These are phyloP conservation scores for Erodium texanum DNA, from an alignment of 441 rosid species.

Conservation along the genomic window DNA sequence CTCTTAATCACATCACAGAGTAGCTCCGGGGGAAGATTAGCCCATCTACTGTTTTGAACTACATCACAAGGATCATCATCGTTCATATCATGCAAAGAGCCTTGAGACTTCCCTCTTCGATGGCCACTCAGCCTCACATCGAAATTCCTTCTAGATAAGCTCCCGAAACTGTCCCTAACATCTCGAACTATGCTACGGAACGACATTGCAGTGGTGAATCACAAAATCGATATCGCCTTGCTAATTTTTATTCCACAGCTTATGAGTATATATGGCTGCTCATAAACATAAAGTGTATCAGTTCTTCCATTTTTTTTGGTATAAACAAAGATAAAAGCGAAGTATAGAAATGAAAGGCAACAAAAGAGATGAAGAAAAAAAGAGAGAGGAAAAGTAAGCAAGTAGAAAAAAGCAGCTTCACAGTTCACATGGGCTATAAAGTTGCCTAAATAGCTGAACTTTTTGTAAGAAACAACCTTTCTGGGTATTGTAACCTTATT, in stretches of 20 bases:
- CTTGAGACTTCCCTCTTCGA: no score
- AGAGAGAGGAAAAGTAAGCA: background rate
- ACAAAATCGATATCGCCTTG: no score
- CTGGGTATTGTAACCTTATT: background rate
- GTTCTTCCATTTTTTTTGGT: background rate
- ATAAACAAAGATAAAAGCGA: background rate
- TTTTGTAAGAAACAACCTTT: background rate
- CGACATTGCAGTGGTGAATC: no score
- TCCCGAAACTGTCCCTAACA: conserved; percentile 49
- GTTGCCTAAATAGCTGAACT: background rate
- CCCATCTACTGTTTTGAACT: conserved; percentile 68
- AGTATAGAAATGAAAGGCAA: no score
- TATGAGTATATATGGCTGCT: no score
- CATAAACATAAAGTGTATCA: background rate
- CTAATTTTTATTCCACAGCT: no score
- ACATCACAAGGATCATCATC: no score
- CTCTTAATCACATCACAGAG: conserved; percentile 81
- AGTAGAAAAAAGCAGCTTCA: background rate
- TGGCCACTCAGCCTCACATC: no score
- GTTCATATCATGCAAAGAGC: no score
- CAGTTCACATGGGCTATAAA: background rate
- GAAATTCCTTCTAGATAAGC: conserved; percentile 22
- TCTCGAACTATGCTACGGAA: no score
- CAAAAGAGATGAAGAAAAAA: background rate
- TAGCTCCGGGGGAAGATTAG: conserved; percentile 84